Evolutionary conservation across 1,139 yeast genomes (phyloP).

Genomic region (Kodamaea arcana): DNA sequence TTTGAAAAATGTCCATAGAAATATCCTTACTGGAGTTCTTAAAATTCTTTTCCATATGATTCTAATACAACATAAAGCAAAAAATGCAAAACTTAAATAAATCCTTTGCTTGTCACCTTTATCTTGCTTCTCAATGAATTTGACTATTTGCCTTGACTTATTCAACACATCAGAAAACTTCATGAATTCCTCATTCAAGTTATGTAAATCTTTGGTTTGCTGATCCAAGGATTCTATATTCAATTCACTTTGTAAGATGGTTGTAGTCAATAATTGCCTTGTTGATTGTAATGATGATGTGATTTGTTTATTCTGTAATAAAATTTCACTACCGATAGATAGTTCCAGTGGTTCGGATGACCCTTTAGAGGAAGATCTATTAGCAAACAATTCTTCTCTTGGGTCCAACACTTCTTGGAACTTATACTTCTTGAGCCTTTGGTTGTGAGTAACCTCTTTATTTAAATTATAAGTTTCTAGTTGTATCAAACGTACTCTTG

Average conservation of each 20-base stretch:
- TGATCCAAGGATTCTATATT: conserved; percentile 59
- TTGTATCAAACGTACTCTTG: conserved; percentile 16
- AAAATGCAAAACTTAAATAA: conserved; percentile 54
- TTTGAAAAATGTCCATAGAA: conserved; percentile 57
- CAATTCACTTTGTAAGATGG: conserved; percentile 57
- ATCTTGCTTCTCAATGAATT: conserved; percentile 66
- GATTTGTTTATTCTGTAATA: conserved; percentile 49
- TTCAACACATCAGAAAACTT: conserved; percentile 52
- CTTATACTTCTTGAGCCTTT: conserved; percentile 14
- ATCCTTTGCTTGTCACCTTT: conserved; percentile 57
- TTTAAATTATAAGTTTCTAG: conserved; percentile 13
- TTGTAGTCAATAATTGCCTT: conserved; percentile 49
- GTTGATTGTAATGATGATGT: conserved; percentile 52
- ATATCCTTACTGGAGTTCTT: conserved; percentile 49
- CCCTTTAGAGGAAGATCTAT: conserved; percentile 2
- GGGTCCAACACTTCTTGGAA: conserved; percentile 1
- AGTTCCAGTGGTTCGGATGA: conserved; percentile 5
- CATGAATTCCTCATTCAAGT: conserved; percentile 48
- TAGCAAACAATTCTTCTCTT: conserved; percentile 8
- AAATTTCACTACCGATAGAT: conserved; percentile 25
- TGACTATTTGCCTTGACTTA: conserved; percentile 54
- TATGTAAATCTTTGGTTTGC: conserved; percentile 50
- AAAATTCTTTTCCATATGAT: conserved; percentile 62
- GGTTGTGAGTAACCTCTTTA: conserved; percentile 13
- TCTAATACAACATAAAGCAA: conserved; percentile 55